Percentiles rank a stretch among this genome's conserved stretches.
Conservation (phyloP, 225 moss, liverwort and hornwort species). For the Sphagnum contortum region DNA sequence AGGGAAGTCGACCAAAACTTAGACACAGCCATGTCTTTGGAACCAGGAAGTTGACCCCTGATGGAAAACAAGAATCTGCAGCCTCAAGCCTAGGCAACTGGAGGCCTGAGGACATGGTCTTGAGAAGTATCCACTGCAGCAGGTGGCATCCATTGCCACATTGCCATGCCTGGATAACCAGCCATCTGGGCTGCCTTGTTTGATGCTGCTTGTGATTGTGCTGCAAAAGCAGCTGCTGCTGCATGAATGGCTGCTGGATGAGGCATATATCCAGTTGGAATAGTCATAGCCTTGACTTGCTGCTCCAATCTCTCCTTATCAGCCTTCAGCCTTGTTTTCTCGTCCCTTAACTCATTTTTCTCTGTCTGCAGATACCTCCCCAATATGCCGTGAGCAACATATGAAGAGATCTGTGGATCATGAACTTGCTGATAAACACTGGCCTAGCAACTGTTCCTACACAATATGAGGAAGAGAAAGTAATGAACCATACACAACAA, state of each 20-base stretch:
- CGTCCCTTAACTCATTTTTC: constrained; percentile 91
- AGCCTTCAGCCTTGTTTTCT: constrained; percentile 82
- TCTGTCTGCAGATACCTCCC: constrained; percentile 34
- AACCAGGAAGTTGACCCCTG: constrained; percentile 15
- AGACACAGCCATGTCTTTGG: constrained; percentile 4
- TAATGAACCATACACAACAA: too few relatives aligned
- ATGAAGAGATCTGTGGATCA: background rate
- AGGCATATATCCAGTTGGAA: constrained; percentile 57
- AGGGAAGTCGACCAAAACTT: constrained; percentile 20
- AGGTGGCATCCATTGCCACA: constrained; percentile 99
- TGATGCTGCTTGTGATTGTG: constrained; percentile 59
- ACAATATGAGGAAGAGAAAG: background rate
- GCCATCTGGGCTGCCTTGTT: constrained; percentile 64
- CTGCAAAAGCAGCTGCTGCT: constrained; percentile 62
- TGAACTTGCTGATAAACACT: too few relatives aligned
- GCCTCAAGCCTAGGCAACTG: constrained; percentile 49
- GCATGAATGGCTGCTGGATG: constrained; percentile 73
- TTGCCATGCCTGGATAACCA: constrained; percentile 72
- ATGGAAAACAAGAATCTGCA: constrained; percentile 2
- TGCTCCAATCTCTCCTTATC: constrained; percentile 92
- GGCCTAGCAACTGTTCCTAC: background rate
- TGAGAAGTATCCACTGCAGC: constrained; percentile 80
- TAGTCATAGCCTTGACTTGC: constrained; percentile 61
- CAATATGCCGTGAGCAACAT: background rate
- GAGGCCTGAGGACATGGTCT: constrained; percentile 88